A percentile compares a stretch with the other conserved stretches of the same genome.
Evolutionary conservation across 805 yeast genomes (phyloP).

Genomic region (Starmera amethionina): DNA sequence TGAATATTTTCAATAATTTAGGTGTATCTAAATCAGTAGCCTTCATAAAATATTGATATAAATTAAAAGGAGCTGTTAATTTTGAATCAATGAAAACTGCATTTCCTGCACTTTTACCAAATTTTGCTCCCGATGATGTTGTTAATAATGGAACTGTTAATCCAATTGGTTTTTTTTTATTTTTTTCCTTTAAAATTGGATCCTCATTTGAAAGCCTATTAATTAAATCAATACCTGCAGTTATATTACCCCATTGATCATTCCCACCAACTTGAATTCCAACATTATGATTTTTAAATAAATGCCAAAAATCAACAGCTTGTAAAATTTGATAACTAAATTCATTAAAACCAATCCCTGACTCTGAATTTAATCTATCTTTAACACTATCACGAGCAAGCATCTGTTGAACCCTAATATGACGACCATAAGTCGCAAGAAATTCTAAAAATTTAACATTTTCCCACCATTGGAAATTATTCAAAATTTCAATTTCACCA

Average conservation of each 20-base stretch:
- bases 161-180: conserved; percentile 44
- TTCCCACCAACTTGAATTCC: conserved; percentile 87
- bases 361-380: conserved; percentile 54
- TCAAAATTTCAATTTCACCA: conserved; percentile 36
- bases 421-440: conserved; percentile 64
- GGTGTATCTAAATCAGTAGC: conserved; percentile 68
- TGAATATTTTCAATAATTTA: conserved; percentile 63
- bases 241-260: conserved; percentile 97
- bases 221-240: conserved; percentile 89
- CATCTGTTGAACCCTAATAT: conserved; percentile 80
- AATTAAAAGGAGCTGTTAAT: conserved; percentile 70
- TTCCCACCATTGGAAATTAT: conserved; percentile 85
- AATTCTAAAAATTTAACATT: conserved; percentile 69
- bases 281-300: conserved; percentile 50
- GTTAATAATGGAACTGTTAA: conserved; percentile 85
- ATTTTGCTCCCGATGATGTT: conserved; percentile 83
- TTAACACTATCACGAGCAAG: conserved; percentile 81
- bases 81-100: conserved; percentile 77
- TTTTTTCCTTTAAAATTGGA: conserved; percentile 11
- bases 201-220: conserved; percentile 36
- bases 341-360: conserved; percentile 88
- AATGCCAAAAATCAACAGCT: conserved; percentile 87
- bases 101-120: conserved; percentile 96
- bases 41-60: conserved; percentile 80
- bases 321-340: conserved; percentile 89